Evolutionary conservation across 2,329 filamentous ascomycete genomes (phyloP), one percentile per base, ranked within the genome.

Genomic region (Rosellinia necatrix): DNA sequence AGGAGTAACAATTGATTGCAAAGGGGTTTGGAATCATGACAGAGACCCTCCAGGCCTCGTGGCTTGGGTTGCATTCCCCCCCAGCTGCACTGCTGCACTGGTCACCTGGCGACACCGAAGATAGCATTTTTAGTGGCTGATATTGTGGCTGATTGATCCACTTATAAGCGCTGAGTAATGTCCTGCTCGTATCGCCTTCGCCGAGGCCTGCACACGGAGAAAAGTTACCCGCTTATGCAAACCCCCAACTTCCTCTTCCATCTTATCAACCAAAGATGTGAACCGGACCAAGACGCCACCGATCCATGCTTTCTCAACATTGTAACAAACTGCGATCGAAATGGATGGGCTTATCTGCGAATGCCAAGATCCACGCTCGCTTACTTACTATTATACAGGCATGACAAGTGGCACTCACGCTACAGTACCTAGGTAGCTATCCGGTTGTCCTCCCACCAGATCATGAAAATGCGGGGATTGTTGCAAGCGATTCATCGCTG

Each of bases 111-210:
- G 32, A 12, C 27, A 12, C 37, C 35, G 13, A 27, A 49, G 34
- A 6, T 13, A 27, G 32, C 7, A 25, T 19, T 21, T 29, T 15
- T 17, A 29, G 52, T 55, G 56, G 56, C 52, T 49, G 47, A 15
- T 17, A n/a, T 6, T 34, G 57, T 53, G 49, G 58, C 58, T 50
- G 42, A 32, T 9, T 7, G 29, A 7, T 44, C 51, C 41, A 34
- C 19, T 40, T 47, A 47, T 58, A 58, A 58, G 46, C 51, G 51
- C 56, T 58, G 56, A 58, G 53, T 58, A 49, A 58, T 49, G 22
- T 19, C 21, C 8, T 19, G 21, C n/a, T n/a, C n/a, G n/a, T n/a
- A n/a, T n/a, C n/a, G n/a, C n/a, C n/a, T n/a, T n/a, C n/a, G n/a
- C n/a, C n/a, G n/a, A n/a, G n/a, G n/a, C 25, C 6, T 37, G 42